phyloP scores from a whole-genome alignment of 768 basidiomycete species.

The Pleurotus cornucopiae region DNA sequence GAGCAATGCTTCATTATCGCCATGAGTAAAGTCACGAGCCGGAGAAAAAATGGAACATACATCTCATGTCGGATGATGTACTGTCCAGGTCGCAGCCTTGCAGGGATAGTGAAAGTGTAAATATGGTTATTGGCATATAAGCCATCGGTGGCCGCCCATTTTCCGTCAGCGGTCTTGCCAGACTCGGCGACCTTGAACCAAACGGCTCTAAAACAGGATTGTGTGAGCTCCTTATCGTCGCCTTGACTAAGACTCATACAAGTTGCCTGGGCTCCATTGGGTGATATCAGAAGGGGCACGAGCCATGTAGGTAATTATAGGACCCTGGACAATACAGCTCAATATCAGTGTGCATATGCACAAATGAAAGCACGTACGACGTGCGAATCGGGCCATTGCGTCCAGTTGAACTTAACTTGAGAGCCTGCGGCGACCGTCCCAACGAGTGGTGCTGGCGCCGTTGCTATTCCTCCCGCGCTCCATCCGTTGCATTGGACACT shows the following conservation, averaged over 20 bases:
- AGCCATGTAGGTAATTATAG: constrained; percentile 44
- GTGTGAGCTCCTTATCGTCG: background rate
- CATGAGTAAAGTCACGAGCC: background rate
- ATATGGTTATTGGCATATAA: constrained; percentile 32
- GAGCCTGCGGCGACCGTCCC: constrained; percentile 38
- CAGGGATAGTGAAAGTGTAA: constrained; percentile 43
- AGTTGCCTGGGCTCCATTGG: constrained; percentile 33
- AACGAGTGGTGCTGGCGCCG: constrained; percentile 32
- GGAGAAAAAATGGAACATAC: constrained; percentile 17
- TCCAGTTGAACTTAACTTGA: constrained; percentile 37
- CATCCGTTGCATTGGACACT: constrained; percentile 31
- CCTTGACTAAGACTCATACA: constrained; percentile 20
- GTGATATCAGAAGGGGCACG: constrained; percentile 40
- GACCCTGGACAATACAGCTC: constrained; percentile 22
- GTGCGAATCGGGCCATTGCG: constrained; percentile 32
- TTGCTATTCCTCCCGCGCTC: constrained; percentile 19
- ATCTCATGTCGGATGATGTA: constrained; percentile 48
- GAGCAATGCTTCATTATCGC: constrained; percentile 26
- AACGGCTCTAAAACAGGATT: constrained; percentile 27
- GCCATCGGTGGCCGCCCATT: constrained; percentile 39
- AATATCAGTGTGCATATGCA: too few species aligned
- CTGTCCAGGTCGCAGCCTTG: constrained; percentile 40
- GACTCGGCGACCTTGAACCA: constrained; percentile 48
- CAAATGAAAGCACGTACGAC: constrained; percentile 10
- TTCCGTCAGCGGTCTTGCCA: constrained; percentile 38